phyloP scores from a whole-genome alignment of 805 yeast species.

The Kuraishia hungarica region DNA sequence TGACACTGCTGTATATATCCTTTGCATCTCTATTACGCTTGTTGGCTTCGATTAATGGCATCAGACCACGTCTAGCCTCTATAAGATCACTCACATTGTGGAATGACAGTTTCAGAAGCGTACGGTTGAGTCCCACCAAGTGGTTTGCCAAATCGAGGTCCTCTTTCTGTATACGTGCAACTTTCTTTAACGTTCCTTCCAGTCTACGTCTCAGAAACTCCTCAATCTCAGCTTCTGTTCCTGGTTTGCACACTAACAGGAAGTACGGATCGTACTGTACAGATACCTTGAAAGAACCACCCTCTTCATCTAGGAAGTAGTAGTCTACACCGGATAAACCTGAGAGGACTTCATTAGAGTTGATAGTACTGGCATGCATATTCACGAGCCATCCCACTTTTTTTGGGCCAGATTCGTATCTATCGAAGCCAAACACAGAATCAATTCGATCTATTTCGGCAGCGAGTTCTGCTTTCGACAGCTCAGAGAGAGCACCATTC shows the following conservation, averaged over 20 bases:
- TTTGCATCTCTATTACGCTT: slow-evolving; percentile 50
- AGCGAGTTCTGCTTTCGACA: slow-evolving; percentile 21
- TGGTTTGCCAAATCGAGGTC: slow-evolving; percentile 83
- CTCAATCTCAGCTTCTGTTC: slow-evolving; percentile 69
- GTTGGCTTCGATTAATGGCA: slow-evolving; percentile 67
- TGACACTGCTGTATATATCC: slow-evolving; percentile 57
- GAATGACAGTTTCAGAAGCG: slow-evolving; percentile 61
- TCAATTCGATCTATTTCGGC: slow-evolving; percentile 64
- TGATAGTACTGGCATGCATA: slow-evolving; percentile 80
- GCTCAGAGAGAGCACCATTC: background rate
- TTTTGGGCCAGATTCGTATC: slow-evolving; percentile 63
- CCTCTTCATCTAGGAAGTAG: slow-evolving; percentile 92
- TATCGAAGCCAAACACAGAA: slow-evolving; percentile 78
- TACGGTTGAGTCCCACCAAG: slow-evolving; percentile 62
- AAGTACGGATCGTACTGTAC: slow-evolving; percentile 84
- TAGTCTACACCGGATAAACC: slow-evolving; percentile 89
- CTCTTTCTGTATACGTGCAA: slow-evolving; percentile 56
- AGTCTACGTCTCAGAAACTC: slow-evolving; percentile 66
- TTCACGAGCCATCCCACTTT: slow-evolving; percentile 87
- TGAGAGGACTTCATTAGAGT: slow-evolving; percentile 45
- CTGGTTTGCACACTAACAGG: slow-evolving; percentile 54
- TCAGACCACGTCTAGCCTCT: slow-evolving; percentile 60
- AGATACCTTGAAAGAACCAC: slow-evolving; percentile 89
- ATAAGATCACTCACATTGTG: slow-evolving; percentile 67
- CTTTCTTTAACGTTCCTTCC: slow-evolving; percentile 53